Evolutionary conservation across 2,329 filamentous ascomycete genomes (phyloP).

Genomic region (Diaporthe vaccinii): DNA sequence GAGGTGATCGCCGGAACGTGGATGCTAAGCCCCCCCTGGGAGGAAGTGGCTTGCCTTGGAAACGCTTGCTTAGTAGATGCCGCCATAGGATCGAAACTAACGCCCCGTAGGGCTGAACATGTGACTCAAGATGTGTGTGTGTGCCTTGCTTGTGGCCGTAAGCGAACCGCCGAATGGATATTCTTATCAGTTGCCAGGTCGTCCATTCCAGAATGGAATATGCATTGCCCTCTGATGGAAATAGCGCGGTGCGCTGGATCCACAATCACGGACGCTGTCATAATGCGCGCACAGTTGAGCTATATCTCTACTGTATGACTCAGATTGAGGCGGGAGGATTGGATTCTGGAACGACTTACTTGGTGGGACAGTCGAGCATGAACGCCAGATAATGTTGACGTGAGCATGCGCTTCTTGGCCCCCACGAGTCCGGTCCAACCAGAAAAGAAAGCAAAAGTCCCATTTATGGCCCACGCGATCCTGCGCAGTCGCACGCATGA

Average conservation of each 20-base stretch:
- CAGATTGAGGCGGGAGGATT: background rate
- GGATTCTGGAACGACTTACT: background rate
- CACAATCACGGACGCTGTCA: background rate
- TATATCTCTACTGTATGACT: conserved; percentile 1
- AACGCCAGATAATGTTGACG: background rate
- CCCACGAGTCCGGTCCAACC: background rate
- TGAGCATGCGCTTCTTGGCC: conserved; percentile 12
- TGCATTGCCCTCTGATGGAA: background rate
- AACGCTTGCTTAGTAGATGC: conserved; percentile 20
- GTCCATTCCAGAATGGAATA: background rate
- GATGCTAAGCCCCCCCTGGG: conserved; percentile 8
- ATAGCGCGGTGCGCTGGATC: background rate
- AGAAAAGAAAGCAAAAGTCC: background rate
- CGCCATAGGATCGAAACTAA: conserved; percentile 5
- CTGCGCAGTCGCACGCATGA: background rate
- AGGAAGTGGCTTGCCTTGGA: conserved; percentile 25
- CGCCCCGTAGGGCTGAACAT: conserved; percentile 28
- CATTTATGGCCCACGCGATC: background rate
- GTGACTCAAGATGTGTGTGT: background rate
- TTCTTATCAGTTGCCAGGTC: background rate
- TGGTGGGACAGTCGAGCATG: background rate
- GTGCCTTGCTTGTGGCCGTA: background rate
- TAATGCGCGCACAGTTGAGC: background rate
- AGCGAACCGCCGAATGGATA: background rate
- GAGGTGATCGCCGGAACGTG: background rate